Conservation (phyloP, 768 basidiomycete species). For the Amylocystis lapponica region DNA sequence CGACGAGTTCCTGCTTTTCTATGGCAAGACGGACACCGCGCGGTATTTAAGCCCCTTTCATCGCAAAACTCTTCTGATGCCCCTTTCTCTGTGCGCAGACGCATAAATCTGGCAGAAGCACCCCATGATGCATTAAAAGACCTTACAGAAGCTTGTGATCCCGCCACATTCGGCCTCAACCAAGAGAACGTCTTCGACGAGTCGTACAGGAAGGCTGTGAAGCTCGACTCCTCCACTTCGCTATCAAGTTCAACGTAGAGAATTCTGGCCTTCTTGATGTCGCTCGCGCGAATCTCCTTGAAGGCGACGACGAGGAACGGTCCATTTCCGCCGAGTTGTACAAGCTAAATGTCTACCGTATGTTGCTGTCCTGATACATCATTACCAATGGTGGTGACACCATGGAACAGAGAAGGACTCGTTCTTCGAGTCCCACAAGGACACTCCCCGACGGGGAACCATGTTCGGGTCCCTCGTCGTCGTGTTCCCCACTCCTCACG, state of each 20-base stretch:
- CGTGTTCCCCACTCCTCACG: constrained; percentile 38
- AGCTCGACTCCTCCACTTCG: constrained; percentile 34
- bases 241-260: constrained; percentile 26
- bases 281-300: constrained; percentile 22
- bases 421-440: constrained; percentile 25
- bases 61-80: too few relatives aligned
- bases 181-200: constrained; percentile 37
- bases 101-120: constrained; percentile 20
- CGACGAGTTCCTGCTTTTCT: background rate
- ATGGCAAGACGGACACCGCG: background rate
- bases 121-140: constrained; percentile 11
- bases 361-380: background rate
- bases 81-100: too few relatives aligned
- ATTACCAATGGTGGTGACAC: background rate
- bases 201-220: constrained; percentile 39
- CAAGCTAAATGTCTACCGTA: constrained; percentile 43
- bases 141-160: too few relatives aligned
- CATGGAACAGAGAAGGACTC: constrained; percentile 15
- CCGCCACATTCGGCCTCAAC: constrained; percentile 36
- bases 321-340: constrained; percentile 30
- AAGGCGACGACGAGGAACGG: constrained; percentile 15
- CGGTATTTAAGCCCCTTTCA: too few relatives aligned
- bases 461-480: constrained; percentile 45
- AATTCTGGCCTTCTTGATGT: constrained; percentile 25
- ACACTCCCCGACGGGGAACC: constrained; percentile 17